Evolutionary conservation across 345 rosid genomes (phyloP).

Genomic region (Hypericum androsaemum): DNA sequence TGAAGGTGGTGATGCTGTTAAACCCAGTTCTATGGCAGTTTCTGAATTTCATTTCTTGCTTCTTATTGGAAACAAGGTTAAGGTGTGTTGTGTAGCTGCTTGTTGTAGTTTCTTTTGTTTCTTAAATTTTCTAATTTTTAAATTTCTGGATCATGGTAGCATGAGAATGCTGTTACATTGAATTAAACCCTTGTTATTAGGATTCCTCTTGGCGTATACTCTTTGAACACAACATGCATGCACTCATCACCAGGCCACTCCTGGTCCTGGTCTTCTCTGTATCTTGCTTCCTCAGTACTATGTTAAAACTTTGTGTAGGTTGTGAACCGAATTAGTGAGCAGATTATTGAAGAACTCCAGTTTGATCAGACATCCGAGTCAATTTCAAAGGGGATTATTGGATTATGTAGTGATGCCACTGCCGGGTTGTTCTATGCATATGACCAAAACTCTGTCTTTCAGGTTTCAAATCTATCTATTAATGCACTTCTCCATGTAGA

Average conservation of each 20-base stretch:
- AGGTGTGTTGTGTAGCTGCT: constrained; percentile 48
- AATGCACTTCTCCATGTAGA: constrained; percentile 8
- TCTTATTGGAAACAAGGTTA: constrained; percentile 86
- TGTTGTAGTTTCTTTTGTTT: constrained; percentile 5
- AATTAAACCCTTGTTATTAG: too few relatives aligned
- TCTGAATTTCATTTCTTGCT: constrained; percentile 95
- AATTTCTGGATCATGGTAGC: constrained; percentile 2
- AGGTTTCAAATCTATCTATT: constrained; percentile 36
- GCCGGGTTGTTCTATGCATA: constrained; percentile 96
- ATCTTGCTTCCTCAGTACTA: constrained; percentile 10
- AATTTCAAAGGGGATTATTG: constrained; percentile 75
- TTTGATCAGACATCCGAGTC: constrained; percentile 89
- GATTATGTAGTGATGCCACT: constrained; percentile 93
- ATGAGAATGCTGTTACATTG: too few relatives aligned
- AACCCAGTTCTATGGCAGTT: constrained; percentile 86
- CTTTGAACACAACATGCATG: too few relatives aligned
- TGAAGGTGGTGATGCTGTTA: constrained; percentile 59
- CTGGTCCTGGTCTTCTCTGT: not conserved
- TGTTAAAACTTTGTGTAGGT: constrained; percentile 42
- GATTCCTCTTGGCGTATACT: too few relatives aligned
- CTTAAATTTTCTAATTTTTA: constrained; percentile 1
- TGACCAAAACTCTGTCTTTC: constrained; percentile 90
- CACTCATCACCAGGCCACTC: not conserved
- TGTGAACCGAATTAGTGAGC: constrained; percentile 94
- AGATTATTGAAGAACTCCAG: constrained; percentile 92